Base-by-base conservation (phyloP, 768 basidiomycete species). In the Albatrellus ellisii region DNA sequence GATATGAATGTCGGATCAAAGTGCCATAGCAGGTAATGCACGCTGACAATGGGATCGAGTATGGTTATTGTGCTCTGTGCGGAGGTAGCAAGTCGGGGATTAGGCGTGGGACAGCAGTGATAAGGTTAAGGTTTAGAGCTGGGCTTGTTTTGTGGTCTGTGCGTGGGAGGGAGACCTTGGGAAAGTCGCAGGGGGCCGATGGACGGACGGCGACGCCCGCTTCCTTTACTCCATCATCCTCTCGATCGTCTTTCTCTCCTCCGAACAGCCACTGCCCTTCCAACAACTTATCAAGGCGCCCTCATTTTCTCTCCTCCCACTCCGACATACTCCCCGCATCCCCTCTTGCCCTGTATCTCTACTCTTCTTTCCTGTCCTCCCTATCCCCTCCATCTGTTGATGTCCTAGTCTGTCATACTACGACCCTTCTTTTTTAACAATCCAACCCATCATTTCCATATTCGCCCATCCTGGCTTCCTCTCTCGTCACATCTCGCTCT, bases 401-500 rank as follows among this genome's bases (percentile, higher is more conserved):
- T 48, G 41, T 49, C 12, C 45, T 43, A 51, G 37, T 25, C 44
- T 18, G 20, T 28, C 37, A 11, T 18, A n/a, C n/a, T n/a, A n/a
- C 39, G 4, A 36, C 41, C 37, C 34, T 37, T 24, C 41, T 21
- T 17, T 22, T 36, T 41, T 47, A 28, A 50, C 36, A 57, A 62
- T 54, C 33, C 52, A 41, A 40, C 42, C 45, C 48, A 35, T 52
- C 43, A 39, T 46, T 26, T 25, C 47, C 52, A 26, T 42, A 50
- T 46, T 41, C 54, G 53, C 55, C 49, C 58, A 55, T 26, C 53
- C 55, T 62, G 61, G 58, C 58, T 43, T 57, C 59, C 40, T 49
- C 60, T 24, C 52, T 57, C 39, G 46, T 59, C 41, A 50, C 58
- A 43, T 54, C 56, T 42, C 56, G 58, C 26, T 43, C 57, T 15